phyloP scores from a whole-genome alignment of 1,284 basidiomycete species.

The Macrocybe sp. region DNA sequence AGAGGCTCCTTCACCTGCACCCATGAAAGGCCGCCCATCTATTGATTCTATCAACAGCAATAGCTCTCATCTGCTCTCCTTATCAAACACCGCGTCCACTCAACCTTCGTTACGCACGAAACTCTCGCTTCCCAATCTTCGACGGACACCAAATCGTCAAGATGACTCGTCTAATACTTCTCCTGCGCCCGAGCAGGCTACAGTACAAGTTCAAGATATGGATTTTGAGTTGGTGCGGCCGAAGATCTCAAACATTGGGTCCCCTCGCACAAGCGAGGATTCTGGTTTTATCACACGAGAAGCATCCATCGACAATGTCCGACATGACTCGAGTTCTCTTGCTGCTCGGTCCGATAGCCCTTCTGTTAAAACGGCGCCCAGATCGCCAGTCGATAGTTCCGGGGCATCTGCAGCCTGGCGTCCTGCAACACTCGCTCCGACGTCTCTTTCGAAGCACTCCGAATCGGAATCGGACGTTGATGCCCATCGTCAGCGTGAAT shows the following conservation, averaged over 20 bases:
- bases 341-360: conserved; percentile 42
- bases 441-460: conserved; percentile 6
- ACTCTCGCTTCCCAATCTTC: conserved; percentile 53
- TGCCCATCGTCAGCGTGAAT: conserved; percentile 70
- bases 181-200: conserved; percentile 21
- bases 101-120: conserved; percentile 48
- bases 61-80: conserved; percentile 18
- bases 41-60: conserved; percentile 23
- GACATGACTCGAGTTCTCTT: conserved; percentile 25
- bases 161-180: conserved; percentile 29
- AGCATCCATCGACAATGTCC: conserved; percentile 22
- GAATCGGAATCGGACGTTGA: conserved; percentile 40
- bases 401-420: conserved; percentile 3
- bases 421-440: background rate
- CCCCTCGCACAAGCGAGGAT: conserved; percentile 52
- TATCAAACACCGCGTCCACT: no score
- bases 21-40: conserved; percentile 15
- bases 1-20: background rate
- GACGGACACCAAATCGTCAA: conserved; percentile 34
- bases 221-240: conserved; percentile 76
- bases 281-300: conserved; percentile 33
- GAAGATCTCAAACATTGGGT: conserved; percentile 36
- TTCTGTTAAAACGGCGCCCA: conserved; percentile 26
- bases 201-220: conserved; percentile 69
- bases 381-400: conserved; percentile 21